Evolutionary conservation across 257 asterid species (phyloP), one percentile per base, ranked within the genome.

Genomic region (Solanum neorickii): DNA sequence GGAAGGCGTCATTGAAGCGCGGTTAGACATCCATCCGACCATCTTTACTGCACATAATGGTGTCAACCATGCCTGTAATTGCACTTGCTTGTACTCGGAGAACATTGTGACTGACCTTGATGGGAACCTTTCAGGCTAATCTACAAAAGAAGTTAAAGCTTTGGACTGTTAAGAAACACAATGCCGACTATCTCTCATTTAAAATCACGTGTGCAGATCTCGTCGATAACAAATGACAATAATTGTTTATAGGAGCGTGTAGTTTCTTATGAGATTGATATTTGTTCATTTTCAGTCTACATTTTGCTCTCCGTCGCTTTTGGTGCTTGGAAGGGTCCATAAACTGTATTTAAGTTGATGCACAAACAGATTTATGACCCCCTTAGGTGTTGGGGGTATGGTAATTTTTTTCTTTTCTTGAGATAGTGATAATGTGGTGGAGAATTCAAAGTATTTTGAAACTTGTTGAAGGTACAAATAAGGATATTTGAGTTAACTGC

Each of bases 1-100:
- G 97, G 97, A 88, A 92, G 96, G 91, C 98, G 84, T 69, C 97
- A 46, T 75, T 29, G 49, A 65, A 85, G 93, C 37, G 93, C 29
- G 89, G 91, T 35, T 87, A 91, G 86, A 88, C 93, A 25, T 91
- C 92, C 2, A 83, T 90, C 89, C 93, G 93, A 90, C 89, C 25
- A 91, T 82, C 84, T 86, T 74, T 73, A 52, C 5, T 47, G 52
- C 86, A 74, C 85, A 82, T 85, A 44, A 83, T 88, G 72, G 75
- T 77, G 65, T 69, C 80, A 47, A 27, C 83, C n/a, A 8, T 89
- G 47, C 70, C 80, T 62, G 21, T 83, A 56, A 12, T 74, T 62
- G 39, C 89, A 76, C 72, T 46, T 25, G 49, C 73, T 27, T n/a
- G 7, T 44, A 65, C 46, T 39, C 77, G 31, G 27, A n/a, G n/a